Conservation (phyloP, 176 grass and related monocot species). For the Microstegium vimineum region DNA sequence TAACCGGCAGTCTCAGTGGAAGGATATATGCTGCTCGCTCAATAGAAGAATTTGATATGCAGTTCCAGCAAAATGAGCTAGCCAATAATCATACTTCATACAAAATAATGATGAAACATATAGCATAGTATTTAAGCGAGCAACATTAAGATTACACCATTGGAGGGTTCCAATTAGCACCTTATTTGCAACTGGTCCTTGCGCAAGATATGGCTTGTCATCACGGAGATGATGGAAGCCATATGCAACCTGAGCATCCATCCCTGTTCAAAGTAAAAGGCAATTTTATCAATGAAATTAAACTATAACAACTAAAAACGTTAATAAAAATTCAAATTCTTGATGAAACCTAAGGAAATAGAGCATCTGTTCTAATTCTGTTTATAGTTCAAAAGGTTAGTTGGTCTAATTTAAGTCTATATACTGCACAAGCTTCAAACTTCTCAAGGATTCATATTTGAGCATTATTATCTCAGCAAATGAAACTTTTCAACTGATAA, state of each 20-base stretch:
- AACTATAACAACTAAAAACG: conserved; percentile 5
- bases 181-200: conserved; percentile 96
- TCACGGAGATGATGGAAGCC: conserved; percentile 89
- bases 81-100: neutral
- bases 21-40: neutral
- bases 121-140: neutral
- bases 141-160: neutral
- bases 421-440: neutral
- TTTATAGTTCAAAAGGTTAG: neutral
- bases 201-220: conserved; percentile 88
- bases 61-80: conserved; percentile 1
- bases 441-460: neutral
- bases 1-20: neutral
- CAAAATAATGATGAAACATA: neutral
- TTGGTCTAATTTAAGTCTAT: neutral
- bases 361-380: neutral
- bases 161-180: conserved; percentile 31
- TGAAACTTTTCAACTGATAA: neutral
- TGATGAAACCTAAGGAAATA: neutral
- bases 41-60: neutral
- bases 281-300: conserved; percentile 11
- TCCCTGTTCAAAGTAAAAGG: conserved; percentile 57
- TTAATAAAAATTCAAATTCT: neutral
- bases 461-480: neutral
- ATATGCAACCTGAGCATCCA: conserved; percentile 99